These are phyloP conservation scores for Scedosporium minutisporum DNA, from an alignment of 2,329 filamentous ascomycete species.

Conservation along the genomic window DNA sequence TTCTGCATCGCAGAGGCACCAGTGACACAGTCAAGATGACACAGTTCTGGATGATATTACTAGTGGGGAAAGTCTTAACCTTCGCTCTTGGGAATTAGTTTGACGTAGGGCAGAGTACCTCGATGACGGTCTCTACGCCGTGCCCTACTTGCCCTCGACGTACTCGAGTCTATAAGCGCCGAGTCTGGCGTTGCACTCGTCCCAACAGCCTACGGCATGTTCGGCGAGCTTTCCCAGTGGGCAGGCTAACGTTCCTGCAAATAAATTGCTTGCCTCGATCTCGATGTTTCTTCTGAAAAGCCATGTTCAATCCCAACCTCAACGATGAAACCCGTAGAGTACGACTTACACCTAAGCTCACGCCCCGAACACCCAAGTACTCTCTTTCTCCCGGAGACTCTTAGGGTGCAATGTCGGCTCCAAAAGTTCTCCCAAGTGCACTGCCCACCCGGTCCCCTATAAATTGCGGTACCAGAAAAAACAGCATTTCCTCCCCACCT, in stretches of 20 bases:
- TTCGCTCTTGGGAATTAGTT: no score
- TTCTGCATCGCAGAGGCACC: no score
- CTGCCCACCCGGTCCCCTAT: background rate
- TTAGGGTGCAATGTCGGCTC: background rate
- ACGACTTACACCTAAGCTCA: background rate
- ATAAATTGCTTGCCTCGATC: background rate
- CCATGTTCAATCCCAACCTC: background rate
- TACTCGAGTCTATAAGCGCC: background rate
- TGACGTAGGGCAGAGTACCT: no score
- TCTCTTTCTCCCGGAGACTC: background rate
- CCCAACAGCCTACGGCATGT: conserved; percentile 5
- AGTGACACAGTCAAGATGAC: no score
- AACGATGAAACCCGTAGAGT: background rate
- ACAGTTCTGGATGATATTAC: no score
- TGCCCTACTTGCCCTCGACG: background rate
- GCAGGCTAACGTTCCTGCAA: background rate
- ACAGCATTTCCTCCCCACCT: background rate
- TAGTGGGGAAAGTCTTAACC: no score
- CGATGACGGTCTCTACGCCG: no score
- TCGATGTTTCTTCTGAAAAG: background rate
- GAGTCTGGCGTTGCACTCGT: background rate
- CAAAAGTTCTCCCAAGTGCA: background rate
- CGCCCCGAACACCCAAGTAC: background rate
- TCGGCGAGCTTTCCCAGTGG: conserved; percentile 7
- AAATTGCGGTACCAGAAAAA: background rate